A percentile compares a stretch with the other conserved stretches of the same genome.
These are phyloP conservation scores for Fistulinella prunicolor DNA, from an alignment of 768 basidiomycete genomes.

Conservation along the genomic window DNA sequence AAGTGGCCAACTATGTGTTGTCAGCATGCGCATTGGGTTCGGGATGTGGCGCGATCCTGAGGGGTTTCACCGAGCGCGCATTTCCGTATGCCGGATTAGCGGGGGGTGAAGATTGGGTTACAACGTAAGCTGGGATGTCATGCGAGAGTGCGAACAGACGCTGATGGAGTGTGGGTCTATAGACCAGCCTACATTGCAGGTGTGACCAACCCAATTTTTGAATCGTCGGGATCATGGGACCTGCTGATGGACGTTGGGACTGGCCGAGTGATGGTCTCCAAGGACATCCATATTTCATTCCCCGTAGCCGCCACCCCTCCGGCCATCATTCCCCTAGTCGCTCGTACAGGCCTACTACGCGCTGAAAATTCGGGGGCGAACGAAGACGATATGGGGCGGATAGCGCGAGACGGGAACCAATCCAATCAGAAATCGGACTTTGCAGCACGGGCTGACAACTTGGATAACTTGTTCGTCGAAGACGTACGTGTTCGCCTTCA, in stretches of 20 bases:
- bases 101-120: conserved; percentile 87
- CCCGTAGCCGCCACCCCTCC: conserved; percentile 43
- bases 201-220: conserved; percentile 96
- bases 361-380: conserved; percentile 59
- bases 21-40: conserved; percentile 92
- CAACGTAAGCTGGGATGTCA: conserved; percentile 54
- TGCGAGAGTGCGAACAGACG: not conserved
- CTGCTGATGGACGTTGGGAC: conserved; percentile 88
- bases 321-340: conserved; percentile 43
- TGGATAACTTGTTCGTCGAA: conserved; percentile 88
- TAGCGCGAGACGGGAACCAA: conserved; percentile 48
- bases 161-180: conserved; percentile 7
- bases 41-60: conserved; percentile 79
- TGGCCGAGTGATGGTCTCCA: conserved; percentile 83
- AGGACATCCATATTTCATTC: conserved; percentile 67
- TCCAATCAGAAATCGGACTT: conserved; percentile 53
- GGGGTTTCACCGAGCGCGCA: conserved; percentile 86
- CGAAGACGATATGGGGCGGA: conserved; percentile 69
- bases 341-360: conserved; percentile 60
- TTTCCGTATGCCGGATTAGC: conserved; percentile 94
- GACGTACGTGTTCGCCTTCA: conserved; percentile 56
- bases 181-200: conserved; percentile 95
- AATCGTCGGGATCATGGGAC: conserved; percentile 86
- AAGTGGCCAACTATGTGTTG: conserved; percentile 88
- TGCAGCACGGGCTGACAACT: conserved; percentile 52